A percentile compares a stretch with the other conserved stretches of the same genome.
Evolutionary conservation across 192 early-diverging fungal species (phyloP).

Genomic region (Diversispora epigaea): DNA sequence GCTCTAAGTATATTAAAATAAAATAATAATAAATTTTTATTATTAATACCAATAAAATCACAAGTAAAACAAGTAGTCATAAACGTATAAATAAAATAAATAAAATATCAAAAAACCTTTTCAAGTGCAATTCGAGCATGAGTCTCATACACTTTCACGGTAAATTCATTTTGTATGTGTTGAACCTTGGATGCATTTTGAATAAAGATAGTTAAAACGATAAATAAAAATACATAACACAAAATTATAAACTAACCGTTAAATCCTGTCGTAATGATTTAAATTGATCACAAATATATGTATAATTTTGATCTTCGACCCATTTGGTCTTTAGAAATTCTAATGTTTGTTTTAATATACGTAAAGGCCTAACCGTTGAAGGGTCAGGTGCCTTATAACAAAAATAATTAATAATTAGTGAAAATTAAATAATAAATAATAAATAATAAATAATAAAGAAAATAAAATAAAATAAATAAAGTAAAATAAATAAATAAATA

Average conservation of each 20-base stretch:
- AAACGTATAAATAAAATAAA: not conserved
- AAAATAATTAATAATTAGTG: constrained; percentile 11
- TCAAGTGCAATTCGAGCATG: constrained; percentile 96
- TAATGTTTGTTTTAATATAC: constrained; percentile 72
- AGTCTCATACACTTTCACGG: constrained; percentile 90
- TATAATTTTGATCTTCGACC: constrained; percentile 83
- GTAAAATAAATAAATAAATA: too few relatives aligned
- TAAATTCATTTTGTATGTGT: constrained; percentile 90
- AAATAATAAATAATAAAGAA: not conserved
- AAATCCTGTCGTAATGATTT: constrained; percentile 96
- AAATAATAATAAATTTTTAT: not conserved
- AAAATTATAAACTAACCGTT: constrained; percentile 58
- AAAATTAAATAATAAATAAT: not conserved
- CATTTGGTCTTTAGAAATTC: constrained; percentile 78
- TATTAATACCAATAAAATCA: too few relatives aligned
- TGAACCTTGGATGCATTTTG: constrained; percentile 61
- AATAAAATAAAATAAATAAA: too few relatives aligned
- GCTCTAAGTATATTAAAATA: constrained; percentile 46
- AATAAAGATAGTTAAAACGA: not conserved
- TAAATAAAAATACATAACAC: not conserved
- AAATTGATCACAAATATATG: constrained; percentile 96
- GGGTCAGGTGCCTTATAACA: constrained; percentile 81
- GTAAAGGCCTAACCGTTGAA: constrained; percentile 85
- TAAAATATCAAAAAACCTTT: constrained; percentile 52
- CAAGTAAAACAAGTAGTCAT: too few relatives aligned